A percentile compares a stretch with the other conserved stretches of the same genome.
Conservation (phyloP, 2,329 filamentous ascomycete species). For the Pyrenochaeta sp. region DNA sequence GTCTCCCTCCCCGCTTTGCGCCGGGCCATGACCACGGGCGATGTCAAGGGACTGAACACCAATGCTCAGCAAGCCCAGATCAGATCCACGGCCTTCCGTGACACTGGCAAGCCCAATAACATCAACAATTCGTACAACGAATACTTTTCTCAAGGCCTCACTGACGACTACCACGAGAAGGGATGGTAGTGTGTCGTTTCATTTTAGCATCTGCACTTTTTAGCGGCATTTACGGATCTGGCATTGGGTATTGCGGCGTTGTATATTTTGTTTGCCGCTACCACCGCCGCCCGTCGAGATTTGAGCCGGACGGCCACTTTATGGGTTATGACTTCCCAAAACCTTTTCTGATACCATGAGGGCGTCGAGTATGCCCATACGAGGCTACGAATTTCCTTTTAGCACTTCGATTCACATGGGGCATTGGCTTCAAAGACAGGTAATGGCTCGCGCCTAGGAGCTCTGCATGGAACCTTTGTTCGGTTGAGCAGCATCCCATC, state of each 20-base stretch:
- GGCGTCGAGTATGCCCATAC: constrained; percentile 43
- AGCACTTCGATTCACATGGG: constrained; percentile 33
- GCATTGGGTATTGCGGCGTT: constrained; percentile 44
- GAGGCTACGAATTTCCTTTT: constrained; percentile 50
- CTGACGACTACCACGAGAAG: constrained; percentile 83
- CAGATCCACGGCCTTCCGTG: constrained; percentile 64
- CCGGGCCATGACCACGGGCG: constrained; percentile 67
- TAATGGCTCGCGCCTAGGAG: constrained; percentile 48
- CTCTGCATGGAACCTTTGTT: constrained; percentile 27
- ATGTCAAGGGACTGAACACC: constrained; percentile 88
- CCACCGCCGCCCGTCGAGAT: constrained; percentile 19
- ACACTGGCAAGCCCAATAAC: constrained; percentile 65
- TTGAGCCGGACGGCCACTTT: constrained; percentile 25
- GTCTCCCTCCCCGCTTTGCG: constrained; percentile 41
- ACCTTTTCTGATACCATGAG: constrained; percentile 46
- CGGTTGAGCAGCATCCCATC: constrained; percentile 28
- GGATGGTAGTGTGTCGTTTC: constrained; percentile 70
- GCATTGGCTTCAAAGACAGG: constrained; percentile 41
- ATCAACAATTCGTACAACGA: constrained; percentile 77
- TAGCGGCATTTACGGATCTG: constrained; percentile 46
- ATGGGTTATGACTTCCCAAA: constrained; percentile 42
- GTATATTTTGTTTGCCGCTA: constrained; percentile 28
- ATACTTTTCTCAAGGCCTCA: constrained; percentile 77
- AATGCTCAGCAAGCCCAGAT: constrained; percentile 46
- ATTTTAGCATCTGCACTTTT: constrained; percentile 40